phyloP scores from a whole-genome alignment of 345 rosid species.

The Citrus unshiu region DNA sequence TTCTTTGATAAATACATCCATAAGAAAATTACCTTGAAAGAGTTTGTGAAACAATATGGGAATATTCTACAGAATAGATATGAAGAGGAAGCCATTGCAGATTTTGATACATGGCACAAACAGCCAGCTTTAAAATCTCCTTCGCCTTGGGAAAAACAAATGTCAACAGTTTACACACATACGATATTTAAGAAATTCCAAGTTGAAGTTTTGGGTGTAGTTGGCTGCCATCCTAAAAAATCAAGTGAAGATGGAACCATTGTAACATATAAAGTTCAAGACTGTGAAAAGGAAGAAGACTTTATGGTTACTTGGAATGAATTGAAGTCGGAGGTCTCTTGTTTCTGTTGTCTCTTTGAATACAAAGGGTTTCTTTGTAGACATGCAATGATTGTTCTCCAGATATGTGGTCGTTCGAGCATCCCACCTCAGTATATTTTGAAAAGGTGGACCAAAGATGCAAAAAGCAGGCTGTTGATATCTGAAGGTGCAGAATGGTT shows the following conservation, averaged over 20 bases:
- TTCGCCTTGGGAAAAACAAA: slow-evolving; percentile 57
- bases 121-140: slow-evolving; percentile 59
- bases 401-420: slow-evolving; percentile 43
- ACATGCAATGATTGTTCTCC: slow-evolving; percentile 59
- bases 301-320: slow-evolving; percentile 54
- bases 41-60: slow-evolving; percentile 51
- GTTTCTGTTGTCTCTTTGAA: slow-evolving; percentile 48
- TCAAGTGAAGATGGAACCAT: slow-evolving; percentile 34
- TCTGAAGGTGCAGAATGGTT: slow-evolving; percentile 29
- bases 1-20: slow-evolving; percentile 58
- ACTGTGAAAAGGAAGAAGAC: slow-evolving; percentile 44
- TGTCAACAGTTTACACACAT: slow-evolving; percentile 49
- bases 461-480: slow-evolving; percentile 34
- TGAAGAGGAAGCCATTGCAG: slow-evolving; percentile 58
- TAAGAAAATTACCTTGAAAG: slow-evolving; percentile 49
- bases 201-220: slow-evolving; percentile 53
- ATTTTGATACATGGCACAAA: slow-evolving; percentile 55
- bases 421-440: slow-evolving; percentile 47
- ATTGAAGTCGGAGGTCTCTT: slow-evolving; percentile 37
- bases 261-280: slow-evolving; percentile 44
- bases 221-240: slow-evolving; percentile 53
- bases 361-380: slow-evolving; percentile 53
- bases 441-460: slow-evolving; percentile 59
- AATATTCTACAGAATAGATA: slow-evolving; percentile 42
- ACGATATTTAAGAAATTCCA: slow-evolving; percentile 55